Evolutionary conservation across 75 land plant species (phyloP), one percentile per base, ranked within the genome.

Genomic region (Cryptomeria japonica): DNA sequence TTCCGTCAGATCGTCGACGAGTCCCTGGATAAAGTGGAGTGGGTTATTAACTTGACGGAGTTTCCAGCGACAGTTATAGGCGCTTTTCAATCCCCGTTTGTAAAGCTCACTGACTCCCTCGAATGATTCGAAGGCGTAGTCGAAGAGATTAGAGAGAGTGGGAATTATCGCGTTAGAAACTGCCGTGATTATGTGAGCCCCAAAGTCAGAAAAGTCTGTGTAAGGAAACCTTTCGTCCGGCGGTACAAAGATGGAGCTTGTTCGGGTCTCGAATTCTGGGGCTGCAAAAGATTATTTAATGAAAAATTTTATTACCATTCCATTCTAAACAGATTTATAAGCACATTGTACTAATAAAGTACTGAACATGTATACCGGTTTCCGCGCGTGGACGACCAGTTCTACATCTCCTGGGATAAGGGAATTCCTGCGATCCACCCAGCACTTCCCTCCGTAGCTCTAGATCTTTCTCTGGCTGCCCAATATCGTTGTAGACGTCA

Each of bases 171-270:
- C 87, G 31, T 89, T 89, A 12, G 89, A 80, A 22, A 92, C 51
- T 8, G 90, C 78, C 44, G 85, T 84, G 56, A 92, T 8, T 5
- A 88, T 19, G 38, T 86, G 44, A 25, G 87, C 84, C 18, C 91
- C 80, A 77, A 93, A 93, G 44, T 89, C 90, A 1, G 90, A 88
- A 56, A 88, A 83, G 61, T 93, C 92, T 22, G 38, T 80, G 83
- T 79, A 90, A 15, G 87, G 86, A 51, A 93, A 94, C 36, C 91
- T 84, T 80, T 94, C 95, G 64, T 94, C 95, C 18, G 90, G 88
- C 0, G 95, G 95, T 41, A 68, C 75, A 85, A 80, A 87, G 15
- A 91, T 58, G 28, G 86, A 55, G n/a, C 56, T 16, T 34, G 11
- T 82, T 37, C 92, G 80, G 31, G 86, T 92, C 88, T 93, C 94